phyloP scores from a whole-genome alignment of 495 filamentous ascomycete genomes.

The Talaromyces trachyspermus region DNA sequence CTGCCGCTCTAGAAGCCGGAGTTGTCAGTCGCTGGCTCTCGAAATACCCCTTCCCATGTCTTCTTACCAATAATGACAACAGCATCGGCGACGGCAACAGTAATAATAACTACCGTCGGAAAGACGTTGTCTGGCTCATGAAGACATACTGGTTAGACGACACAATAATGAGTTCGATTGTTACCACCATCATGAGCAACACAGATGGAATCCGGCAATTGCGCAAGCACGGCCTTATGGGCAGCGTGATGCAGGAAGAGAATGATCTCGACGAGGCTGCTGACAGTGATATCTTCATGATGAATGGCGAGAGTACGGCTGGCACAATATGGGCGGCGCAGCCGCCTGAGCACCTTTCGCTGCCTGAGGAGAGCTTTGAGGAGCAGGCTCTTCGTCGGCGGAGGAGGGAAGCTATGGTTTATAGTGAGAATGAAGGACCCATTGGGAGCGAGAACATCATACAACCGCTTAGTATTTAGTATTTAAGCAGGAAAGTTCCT shows the following conservation, averaged over 20 bases:
- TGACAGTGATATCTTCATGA: conserved; percentile 46
- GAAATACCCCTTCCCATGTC: conserved; percentile 44
- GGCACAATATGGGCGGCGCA: conserved; percentile 21
- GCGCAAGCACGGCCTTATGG: conserved; percentile 37
- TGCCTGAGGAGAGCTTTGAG: conserved; percentile 37
- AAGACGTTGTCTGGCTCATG: conserved; percentile 37
- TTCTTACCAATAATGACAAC: not conserved
- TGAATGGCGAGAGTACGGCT: conserved; percentile 40
- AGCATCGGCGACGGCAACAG: conserved; percentile 7
- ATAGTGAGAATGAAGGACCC: conserved; percentile 43
- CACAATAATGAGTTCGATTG: conserved; percentile 36
- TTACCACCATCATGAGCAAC: conserved; percentile 26
- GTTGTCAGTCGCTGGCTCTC: conserved; percentile 41
- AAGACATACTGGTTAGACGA: conserved; percentile 43
- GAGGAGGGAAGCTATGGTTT: conserved; percentile 48
- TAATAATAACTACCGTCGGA: conserved; percentile 27
- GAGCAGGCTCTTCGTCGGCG: conserved; percentile 43
- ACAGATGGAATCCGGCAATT: conserved; percentile 33
- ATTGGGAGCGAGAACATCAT: conserved; percentile 45
- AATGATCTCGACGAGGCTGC: conserved; percentile 26
- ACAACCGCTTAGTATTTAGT: conserved; percentile 22
- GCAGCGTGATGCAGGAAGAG: conserved; percentile 35
- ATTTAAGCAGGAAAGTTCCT: no score
- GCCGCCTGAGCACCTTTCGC: conserved; percentile 26
- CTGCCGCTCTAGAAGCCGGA: conserved; percentile 34